A percentile compares a stretch with the other conserved stretches of the same genome.
Conservation (phyloP, 768 basidiomycete genomes). For the Boletus subcaerulescens region DNA sequence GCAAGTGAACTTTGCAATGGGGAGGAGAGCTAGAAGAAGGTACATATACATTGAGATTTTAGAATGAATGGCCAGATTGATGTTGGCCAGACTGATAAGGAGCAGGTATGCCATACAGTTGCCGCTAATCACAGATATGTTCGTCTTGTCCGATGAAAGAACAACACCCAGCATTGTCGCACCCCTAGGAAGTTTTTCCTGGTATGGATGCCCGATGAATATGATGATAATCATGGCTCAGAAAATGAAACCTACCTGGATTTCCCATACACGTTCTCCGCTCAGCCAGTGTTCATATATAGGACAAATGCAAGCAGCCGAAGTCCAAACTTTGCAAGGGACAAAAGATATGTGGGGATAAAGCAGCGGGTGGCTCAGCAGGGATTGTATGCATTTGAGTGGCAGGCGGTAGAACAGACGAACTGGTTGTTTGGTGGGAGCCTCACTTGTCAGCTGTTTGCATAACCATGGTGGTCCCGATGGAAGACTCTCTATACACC, state of each 20-base stretch:
- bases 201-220: too few species aligned
- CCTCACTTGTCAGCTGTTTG: not conserved
- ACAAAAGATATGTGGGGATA: constrained; percentile 21
- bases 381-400: constrained; percentile 24
- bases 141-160: not conserved
- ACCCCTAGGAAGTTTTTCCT: constrained; percentile 5
- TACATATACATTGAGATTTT: too few species aligned
- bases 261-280: constrained; percentile 21
- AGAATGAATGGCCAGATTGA: too few species aligned
- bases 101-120: too few species aligned
- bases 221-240: not conserved
- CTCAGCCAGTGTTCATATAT: constrained; percentile 3
- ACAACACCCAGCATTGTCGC: not conserved
- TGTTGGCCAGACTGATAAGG: too few species aligned
- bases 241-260: constrained; percentile 17
- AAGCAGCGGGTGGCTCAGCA: constrained; percentile 16
- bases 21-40: too few species aligned
- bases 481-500: not conserved
- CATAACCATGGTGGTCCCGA: not conserved
- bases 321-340: constrained; percentile 1
- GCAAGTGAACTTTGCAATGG: too few species aligned
- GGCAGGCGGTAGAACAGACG: constrained; percentile 28
- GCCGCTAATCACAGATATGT: not conserved
- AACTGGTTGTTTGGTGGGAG: constrained; percentile 21
- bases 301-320: constrained; percentile 1